Percentiles rank a stretch among this genome's conserved stretches.
These are phyloP conservation scores for Puya raimondii DNA, from an alignment of 176 grass and related monocot species.

Conservation along the genomic window DNA sequence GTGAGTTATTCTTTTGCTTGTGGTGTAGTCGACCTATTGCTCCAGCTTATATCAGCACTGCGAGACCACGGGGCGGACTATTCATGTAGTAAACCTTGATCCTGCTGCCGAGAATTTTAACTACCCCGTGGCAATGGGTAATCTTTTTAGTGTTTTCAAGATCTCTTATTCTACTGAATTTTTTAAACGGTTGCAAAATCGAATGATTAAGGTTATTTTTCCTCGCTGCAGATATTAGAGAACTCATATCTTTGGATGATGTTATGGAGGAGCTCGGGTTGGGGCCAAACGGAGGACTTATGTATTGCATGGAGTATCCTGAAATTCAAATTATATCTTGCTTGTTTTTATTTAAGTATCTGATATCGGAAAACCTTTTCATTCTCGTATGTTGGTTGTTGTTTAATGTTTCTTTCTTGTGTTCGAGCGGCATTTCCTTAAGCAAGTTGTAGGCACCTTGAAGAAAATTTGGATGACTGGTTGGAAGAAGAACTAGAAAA, in stretches of 20 bases:
- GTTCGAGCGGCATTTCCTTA: slow-evolving; percentile 44
- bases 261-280: slow-evolving; percentile 87
- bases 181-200: background rate
- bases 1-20: slow-evolving; percentile 2
- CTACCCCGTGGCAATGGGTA: slow-evolving; percentile 75
- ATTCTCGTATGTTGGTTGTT: slow-evolving; percentile 2
- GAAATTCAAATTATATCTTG: background rate
- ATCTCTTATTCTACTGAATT: background rate
- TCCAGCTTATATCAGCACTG: slow-evolving; percentile 75
- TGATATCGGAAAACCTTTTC: background rate
- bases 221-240: slow-evolving; percentile 62
- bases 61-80: slow-evolving; percentile 39
- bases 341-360: background rate
- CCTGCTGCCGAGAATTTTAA: slow-evolving; percentile 81
- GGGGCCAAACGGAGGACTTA: slow-evolving; percentile 79
- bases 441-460: slow-evolving; percentile 52
- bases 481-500: slow-evolving; percentile 75
- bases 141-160: background rate
- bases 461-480: slow-evolving; percentile 98
- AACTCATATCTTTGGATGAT: slow-evolving; percentile 92
- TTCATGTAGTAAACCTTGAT: slow-evolving; percentile 90
- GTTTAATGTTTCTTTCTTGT: slow-evolving; percentile 12
- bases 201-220: background rate
- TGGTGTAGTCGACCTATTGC: slow-evolving; percentile 78
- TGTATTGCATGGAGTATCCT: slow-evolving; percentile 99